A percentile compares a stretch with the other conserved stretches of the same genome.
Evolutionary conservation across 208 protist species (phyloP).

Genomic region (Acanthamoeba rhysodes): DNA sequence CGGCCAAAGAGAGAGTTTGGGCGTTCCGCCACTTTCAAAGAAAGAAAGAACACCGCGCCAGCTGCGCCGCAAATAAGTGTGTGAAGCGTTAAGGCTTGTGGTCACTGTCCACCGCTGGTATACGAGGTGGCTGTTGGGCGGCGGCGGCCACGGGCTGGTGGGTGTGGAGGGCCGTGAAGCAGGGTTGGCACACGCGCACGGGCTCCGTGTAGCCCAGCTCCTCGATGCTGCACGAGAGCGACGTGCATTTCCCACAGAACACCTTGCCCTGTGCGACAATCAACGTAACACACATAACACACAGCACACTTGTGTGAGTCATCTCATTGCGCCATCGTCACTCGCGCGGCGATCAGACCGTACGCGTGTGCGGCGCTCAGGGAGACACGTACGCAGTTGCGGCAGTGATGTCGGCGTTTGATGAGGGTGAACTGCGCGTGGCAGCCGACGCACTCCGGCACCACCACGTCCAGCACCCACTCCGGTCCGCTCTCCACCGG

Average conservation of each 20-base stretch:
- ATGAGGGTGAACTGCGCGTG: conserved; percentile 12
- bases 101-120: neutral
- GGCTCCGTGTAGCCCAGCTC: conserved; percentile 41
- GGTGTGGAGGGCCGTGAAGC: neutral
- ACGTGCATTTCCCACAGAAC: conserved; percentile 47
- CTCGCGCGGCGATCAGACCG: too few relatives aligned
- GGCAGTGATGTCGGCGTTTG: conserved; percentile 64
- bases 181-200: conserved; percentile 36
- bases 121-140: too few relatives aligned
- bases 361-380: neutral
- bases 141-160: neutral
- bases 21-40: too few relatives aligned
- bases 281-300: too few relatives aligned
- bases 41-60: too few relatives aligned
- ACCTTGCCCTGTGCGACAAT: conserved; percentile 3
- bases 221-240: conserved; percentile 55
- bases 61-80: too few relatives aligned
- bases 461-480: conserved; percentile 53
- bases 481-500: neutral
- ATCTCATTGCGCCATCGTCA: too few relatives aligned
- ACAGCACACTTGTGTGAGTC: too few relatives aligned
- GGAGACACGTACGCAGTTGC: conserved; percentile 4
- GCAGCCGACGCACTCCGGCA: conserved; percentile 36
- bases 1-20: too few relatives aligned
- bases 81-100: neutral